A percentile compares a stretch with the other conserved stretches of the same genome.
Evolutionary conservation across 306 rosid species (phyloP).

Genomic region (Quercus agrifolia): DNA sequence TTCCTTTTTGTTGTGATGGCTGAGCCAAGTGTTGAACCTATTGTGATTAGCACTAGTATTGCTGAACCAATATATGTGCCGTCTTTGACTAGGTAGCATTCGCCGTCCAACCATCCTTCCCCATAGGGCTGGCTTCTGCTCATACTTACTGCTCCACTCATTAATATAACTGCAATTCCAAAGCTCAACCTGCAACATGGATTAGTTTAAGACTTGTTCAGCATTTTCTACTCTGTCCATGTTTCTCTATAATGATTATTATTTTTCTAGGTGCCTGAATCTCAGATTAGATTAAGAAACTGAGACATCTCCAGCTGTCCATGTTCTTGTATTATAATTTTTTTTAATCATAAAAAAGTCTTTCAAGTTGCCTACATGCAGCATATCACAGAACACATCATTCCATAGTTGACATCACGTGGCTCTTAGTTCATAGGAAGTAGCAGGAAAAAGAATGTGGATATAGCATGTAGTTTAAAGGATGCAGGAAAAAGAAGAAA

Average conservation of each 20-base stretch:
- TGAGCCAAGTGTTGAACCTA: constrained; percentile 45
- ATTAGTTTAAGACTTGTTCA: constrained; percentile 4
- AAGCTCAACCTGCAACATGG: constrained; percentile 66
- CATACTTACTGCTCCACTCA: constrained; percentile 71
- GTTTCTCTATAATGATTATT: not conserved
- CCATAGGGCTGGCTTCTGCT: constrained; percentile 64
- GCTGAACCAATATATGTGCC: constrained; percentile 60
- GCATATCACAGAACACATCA: constrained; percentile 27
- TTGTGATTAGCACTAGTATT: constrained; percentile 42
- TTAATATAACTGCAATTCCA: constrained; percentile 45
- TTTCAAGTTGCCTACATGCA: constrained; percentile 26
- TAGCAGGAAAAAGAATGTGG: not conserved
- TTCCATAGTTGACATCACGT: constrained; percentile 8
- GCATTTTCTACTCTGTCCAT: not conserved
- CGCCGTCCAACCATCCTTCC: constrained; percentile 79
- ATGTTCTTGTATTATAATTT: not conserved
- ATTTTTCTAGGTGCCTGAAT: constrained; percentile 9
- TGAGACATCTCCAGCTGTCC: constrained; percentile 20
- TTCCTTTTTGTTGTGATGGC: constrained; percentile 29
- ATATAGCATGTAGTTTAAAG: not conserved
- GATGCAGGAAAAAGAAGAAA: not conserved
- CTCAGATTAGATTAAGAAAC: not conserved
- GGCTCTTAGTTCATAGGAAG: constrained; percentile 2
- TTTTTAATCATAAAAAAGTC: constrained; percentile 8
- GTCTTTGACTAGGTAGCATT: constrained; percentile 66